These are phyloP conservation scores for Carex littledalei DNA, from an alignment of 176 grass and related monocot species.

Conservation along the genomic window DNA sequence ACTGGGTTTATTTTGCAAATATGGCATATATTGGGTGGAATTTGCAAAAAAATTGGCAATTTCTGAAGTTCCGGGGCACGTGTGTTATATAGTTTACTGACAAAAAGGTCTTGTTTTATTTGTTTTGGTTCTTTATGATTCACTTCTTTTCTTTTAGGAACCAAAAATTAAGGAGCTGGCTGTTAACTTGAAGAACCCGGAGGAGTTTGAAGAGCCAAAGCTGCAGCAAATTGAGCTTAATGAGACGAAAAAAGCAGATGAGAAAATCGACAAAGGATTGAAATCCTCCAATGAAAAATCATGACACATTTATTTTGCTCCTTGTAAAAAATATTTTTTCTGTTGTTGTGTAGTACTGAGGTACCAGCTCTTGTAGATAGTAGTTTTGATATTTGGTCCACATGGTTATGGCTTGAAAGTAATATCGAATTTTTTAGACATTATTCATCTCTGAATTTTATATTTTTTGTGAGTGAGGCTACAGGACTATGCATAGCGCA, in stretches of 20 bases:
- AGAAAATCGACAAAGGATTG: background rate
- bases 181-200: conserved; percentile 14
- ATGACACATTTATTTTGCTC: background rate
- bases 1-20: background rate
- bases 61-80: background rate
- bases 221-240: background rate
- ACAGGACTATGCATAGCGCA: too few species aligned
- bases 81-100: background rate
- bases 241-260: conserved; percentile 7
- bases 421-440: background rate
- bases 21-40: background rate
- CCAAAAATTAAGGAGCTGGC: conserved; percentile 21
- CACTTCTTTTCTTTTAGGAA: background rate
- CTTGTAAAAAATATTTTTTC: background rate
- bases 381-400: background rate
- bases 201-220: background rate
- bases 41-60: background rate
- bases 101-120: background rate
- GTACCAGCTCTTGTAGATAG: conserved; percentile 1
- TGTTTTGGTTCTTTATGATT: background rate
- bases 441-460: background rate
- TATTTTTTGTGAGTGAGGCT: too few species aligned
- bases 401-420: background rate
- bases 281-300: conserved; percentile 13
- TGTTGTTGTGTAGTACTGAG: background rate